Conservation (phyloP, 257 asterid genomes). For the Handroanthus guayacan region DNA sequence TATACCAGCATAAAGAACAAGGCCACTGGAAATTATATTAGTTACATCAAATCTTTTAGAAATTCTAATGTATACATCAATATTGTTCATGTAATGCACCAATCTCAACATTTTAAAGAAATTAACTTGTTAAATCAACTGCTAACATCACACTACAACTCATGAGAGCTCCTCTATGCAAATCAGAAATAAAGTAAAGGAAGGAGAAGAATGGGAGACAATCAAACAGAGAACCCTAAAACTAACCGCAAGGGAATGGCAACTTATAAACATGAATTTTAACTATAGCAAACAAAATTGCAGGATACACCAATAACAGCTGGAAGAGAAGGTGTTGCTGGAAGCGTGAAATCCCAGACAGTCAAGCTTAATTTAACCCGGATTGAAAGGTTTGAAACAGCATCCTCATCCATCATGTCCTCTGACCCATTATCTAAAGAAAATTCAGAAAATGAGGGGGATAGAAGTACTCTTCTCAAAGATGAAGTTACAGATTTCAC, state of each 20-base stretch:
- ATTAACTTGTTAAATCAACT: neutral
- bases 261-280: neutral
- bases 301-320: conserved; percentile 99
- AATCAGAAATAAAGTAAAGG: conserved; percentile 20
- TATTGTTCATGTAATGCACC: neutral
- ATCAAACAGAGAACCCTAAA: conserved; percentile 18
- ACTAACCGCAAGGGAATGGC: conserved; percentile 23
- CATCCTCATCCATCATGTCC: conserved; percentile 98
- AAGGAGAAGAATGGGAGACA: neutral
- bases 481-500: conserved; percentile 78
- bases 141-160: neutral
- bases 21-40: neutral
- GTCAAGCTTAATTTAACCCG: conserved; percentile 84
- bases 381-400: conserved; percentile 71
- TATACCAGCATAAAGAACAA: neutral
- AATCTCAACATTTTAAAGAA: neutral
- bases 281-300: conserved; percentile 26
- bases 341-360: conserved; percentile 95
- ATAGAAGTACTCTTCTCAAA: conserved; percentile 78
- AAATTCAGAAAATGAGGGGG: conserved; percentile 83
- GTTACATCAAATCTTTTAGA: neutral
- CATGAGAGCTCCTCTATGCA: conserved; percentile 9
- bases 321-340: conserved; percentile 93
- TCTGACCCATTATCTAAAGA: conserved; percentile 70
- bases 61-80: neutral